phyloP scores from a whole-genome alignment of 1,139 yeast species.

The Pneumocystis wakefieldiae region DNA sequence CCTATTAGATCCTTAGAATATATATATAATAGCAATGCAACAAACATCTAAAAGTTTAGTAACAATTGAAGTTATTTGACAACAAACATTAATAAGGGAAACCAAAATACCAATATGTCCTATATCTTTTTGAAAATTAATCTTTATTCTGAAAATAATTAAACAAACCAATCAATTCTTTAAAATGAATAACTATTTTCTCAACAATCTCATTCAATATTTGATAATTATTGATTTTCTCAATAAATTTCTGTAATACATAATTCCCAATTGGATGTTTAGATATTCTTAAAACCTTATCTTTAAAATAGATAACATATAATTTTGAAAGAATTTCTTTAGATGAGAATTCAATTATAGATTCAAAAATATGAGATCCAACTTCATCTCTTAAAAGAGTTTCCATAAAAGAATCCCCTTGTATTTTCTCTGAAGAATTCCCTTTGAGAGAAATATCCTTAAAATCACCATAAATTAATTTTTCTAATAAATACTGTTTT shows the following conservation, averaged over 20 bases:
- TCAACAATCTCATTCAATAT: conserved; percentile 50
- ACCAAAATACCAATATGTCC: not conserved
- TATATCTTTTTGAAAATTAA: not conserved
- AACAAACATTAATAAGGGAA: not conserved
- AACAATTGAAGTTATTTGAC: not conserved
- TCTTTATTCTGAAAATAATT: not conserved
- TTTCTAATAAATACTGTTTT: not conserved
- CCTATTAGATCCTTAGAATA: not conserved
- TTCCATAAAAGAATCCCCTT: conserved; percentile 72
- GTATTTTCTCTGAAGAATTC: conserved; percentile 19
- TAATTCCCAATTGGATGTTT: conserved; percentile 72
- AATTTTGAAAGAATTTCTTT: conserved; percentile 55
- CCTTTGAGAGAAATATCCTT: not conserved
- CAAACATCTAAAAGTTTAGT: not conserved
- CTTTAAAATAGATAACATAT: conserved; percentile 56
- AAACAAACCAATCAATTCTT: conserved; percentile 16
- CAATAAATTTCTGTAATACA: conserved; percentile 55
- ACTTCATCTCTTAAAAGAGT: conserved; percentile 72
- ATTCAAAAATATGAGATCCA: conserved; percentile 80
- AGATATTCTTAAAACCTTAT: conserved; percentile 54
- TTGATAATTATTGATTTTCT: conserved; percentile 44
- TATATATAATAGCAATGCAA: not conserved
- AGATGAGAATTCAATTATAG: conserved; percentile 49
- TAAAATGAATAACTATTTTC: conserved; percentile 51
- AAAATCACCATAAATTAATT: not conserved